phyloP scores from a whole-genome alignment of 257 asterid genomes.

The Petunia axillaris region DNA sequence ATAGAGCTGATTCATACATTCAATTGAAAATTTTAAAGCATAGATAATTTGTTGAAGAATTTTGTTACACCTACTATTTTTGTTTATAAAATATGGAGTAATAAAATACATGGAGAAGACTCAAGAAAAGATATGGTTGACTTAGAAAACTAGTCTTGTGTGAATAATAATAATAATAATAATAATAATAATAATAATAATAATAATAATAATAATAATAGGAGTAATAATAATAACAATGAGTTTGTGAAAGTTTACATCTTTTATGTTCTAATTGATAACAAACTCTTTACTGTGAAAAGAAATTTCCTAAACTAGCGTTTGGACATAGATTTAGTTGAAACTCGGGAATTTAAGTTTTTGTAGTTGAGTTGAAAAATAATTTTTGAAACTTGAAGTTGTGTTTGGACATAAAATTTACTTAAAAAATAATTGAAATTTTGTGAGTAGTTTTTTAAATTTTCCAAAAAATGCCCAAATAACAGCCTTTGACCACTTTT shows the following conservation, averaged over 20 bases:
- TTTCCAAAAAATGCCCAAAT: too few relatives aligned
- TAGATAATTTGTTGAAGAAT: constrained; percentile 4
- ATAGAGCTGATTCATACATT: background rate
- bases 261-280: background rate
- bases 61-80: background rate
- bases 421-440: too few relatives aligned
- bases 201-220: too few relatives aligned
- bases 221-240: background rate
- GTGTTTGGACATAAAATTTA: too few relatives aligned
- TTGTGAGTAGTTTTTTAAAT: too few relatives aligned
- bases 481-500: too few relatives aligned
- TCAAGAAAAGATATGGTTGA: background rate
- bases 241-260: background rate
- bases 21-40: background rate
- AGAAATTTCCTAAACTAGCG: background rate
- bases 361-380: too few relatives aligned
- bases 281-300: background rate
- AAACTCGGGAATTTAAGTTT: too few relatives aligned
- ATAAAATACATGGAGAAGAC: background rate
- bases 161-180: too few relatives aligned
- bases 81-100: background rate
- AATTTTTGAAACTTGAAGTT: too few relatives aligned
- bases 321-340: too few relatives aligned
- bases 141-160: background rate
- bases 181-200: too few relatives aligned